Evolutionary conservation across 495 filamentous ascomycete species (phyloP).

Genomic region (Thermochaetoides thermophila): DNA sequence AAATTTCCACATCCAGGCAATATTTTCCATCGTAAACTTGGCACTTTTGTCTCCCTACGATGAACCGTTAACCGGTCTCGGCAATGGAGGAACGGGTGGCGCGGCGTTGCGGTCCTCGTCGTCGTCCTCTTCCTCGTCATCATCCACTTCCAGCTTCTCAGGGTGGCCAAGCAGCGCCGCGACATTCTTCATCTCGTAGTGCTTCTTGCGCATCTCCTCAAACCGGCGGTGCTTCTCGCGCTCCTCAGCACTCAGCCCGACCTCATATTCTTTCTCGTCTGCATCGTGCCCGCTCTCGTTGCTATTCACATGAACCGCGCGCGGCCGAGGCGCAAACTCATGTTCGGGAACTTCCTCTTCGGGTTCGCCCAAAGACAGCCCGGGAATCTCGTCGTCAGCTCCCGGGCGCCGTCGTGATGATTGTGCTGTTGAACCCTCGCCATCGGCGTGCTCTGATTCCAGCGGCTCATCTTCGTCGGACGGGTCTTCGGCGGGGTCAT

Average conservation of each 20-base stretch:
- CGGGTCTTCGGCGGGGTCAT: conserved; percentile 78
- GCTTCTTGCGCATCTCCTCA: conserved; percentile 79
- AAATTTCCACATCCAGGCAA: neutral
- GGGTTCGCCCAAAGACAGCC: conserved; percentile 84
- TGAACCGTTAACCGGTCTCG: conserved; percentile 13
- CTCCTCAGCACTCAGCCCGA: conserved; percentile 59
- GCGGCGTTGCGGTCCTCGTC: conserved; percentile 5
- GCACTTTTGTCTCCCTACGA: no score
- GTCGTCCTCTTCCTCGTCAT: conserved; percentile 14
- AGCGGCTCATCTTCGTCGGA: no score
- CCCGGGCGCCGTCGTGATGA: conserved; percentile 1
- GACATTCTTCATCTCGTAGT: conserved; percentile 97
- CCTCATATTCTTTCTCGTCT: conserved; percentile 37
- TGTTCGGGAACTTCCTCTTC: conserved; percentile 50
- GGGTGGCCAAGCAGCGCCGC: conserved; percentile 69
- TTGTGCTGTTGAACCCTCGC: conserved; percentile 1
- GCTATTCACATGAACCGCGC: conserved; percentile 54
- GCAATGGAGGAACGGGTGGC: conserved; percentile 23
- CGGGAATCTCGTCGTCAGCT: conserved; percentile 67
- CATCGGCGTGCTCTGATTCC: conserved; percentile 70
- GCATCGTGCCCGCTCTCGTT: conserved; percentile 38
- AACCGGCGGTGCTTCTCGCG: conserved; percentile 80
- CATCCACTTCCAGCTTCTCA: conserved; percentile 31
- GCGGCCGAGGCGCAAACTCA: conserved; percentile 29
- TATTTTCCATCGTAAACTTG: neutral